Percentiles rank a stretch among this genome's conserved stretches.
phyloP scores from a whole-genome alignment of 2,329 filamentous ascomycete species.

The Exophiala bonariae region DNA sequence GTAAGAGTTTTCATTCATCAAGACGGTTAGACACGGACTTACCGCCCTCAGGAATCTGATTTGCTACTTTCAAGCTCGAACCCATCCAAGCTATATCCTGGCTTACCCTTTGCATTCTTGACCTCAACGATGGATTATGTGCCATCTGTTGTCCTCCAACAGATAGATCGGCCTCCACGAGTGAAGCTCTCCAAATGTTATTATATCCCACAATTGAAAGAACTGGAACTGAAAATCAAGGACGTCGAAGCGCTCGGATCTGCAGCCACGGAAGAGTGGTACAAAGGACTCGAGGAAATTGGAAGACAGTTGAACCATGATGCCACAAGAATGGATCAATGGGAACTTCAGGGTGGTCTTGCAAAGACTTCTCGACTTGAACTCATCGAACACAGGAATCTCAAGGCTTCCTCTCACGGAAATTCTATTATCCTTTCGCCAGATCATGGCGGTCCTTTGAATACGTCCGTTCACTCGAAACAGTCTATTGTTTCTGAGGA shows the following conservation, averaged over 20 bases:
- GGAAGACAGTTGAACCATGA: constrained; percentile 63
- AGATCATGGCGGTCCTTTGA: too few species aligned
- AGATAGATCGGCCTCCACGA: constrained; percentile 45
- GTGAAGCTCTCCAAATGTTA: constrained; percentile 66
- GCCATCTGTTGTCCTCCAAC: constrained; percentile 56
- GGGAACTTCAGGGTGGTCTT: constrained; percentile 53
- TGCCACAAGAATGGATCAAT: constrained; percentile 72
- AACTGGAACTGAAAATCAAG: constrained; percentile 62
- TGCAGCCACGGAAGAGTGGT: constrained; percentile 73
- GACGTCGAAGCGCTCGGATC: constrained; percentile 66
- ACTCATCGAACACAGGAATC: background rate
- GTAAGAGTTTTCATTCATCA: too few species aligned
- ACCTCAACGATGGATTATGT: constrained; percentile 63
- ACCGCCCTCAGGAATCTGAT: constrained; percentile 64
- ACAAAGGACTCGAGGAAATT: constrained; percentile 68
- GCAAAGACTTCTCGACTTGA: constrained; percentile 26
- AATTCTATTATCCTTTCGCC: too few species aligned
- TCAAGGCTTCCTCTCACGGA: constrained; percentile 1
- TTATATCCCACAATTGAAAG: constrained; percentile 61
- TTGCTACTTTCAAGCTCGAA: constrained; percentile 61
- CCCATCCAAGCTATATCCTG: constrained; percentile 64
- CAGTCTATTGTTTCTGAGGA: too few species aligned
- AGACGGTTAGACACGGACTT: too few species aligned
- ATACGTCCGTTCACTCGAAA: too few species aligned
- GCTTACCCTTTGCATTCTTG: constrained; percentile 68